Evolutionary conservation across 2,329 filamentous ascomycete genomes (phyloP), one percentile per base, ranked within the genome.

Genomic region (Fusarium pseudonygamai): DNA sequence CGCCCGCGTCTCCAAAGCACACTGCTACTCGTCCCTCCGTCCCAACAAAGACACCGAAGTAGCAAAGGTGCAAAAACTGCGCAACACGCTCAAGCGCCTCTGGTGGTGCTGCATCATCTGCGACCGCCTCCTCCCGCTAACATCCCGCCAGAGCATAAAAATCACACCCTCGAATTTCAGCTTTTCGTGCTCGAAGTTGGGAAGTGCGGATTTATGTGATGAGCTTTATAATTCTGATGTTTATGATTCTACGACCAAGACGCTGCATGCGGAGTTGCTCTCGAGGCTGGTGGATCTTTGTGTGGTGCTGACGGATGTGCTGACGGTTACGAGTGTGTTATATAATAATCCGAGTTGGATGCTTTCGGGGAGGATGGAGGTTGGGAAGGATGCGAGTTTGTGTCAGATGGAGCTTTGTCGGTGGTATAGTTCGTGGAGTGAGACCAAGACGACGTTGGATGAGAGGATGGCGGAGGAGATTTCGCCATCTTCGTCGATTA

Each of bases 81-180:
- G 73, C n/a, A 78, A 76, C 13, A 73, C 72, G 0, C 69, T 78
- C 4, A 78, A 78, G 12, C 69, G 76, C 1, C 47, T 78, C 0
- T 78, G 76, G 76, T 78, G 76, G 76, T 78, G 76, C 43, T 78
- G 76, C 26, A 75, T 78, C 16, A 75, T 78, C 16, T 76, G 73
- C 39, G 76, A 78, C 20, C 71, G 76, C 6, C 26, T 78, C 0
- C 63, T 78, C 0, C 76, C 76, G 0, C 65, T 78, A 4, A 78
- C 76, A 0, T 78, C 76, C 1, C 69, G 76, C 5, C 76, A 77
- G 11, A 77, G 67, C 12, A 78, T 78, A 24, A 78, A 76, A n/a
- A 78, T 78, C 20, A 77, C 76, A 0, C 73, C 64, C 0, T 16
- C 67, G 0, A 78, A 78, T n/a, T 78, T 78, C 18, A 75, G 73